phyloP scores from a whole-genome alignment of 2,329 filamentous ascomycete species.

The Apiospora koreana region DNA sequence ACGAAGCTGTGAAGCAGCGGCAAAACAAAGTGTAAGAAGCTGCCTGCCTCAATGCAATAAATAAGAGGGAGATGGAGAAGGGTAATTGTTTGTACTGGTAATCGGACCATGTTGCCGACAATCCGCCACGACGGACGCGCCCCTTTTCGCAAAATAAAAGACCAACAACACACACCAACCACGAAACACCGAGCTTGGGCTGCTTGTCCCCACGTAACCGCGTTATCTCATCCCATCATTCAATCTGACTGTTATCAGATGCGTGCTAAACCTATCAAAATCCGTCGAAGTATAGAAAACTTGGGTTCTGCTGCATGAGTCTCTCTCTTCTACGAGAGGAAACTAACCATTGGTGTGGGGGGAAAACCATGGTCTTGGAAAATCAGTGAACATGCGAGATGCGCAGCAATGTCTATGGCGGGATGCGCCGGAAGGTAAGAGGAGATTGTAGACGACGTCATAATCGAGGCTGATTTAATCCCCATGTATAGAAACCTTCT shows the following conservation, averaged over 20 bases:
- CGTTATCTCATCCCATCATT: slow-evolving; percentile 3
- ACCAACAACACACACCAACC: neutral
- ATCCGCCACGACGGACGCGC: neutral
- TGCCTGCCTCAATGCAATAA: neutral
- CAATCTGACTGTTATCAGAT: neutral
- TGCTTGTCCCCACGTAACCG: neutral
- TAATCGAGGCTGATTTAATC: neutral
- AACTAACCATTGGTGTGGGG: neutral
- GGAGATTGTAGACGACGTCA: neutral
- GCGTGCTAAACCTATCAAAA: slow-evolving; percentile 2
- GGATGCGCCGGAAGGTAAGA: neutral
- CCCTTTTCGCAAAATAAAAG: neutral
- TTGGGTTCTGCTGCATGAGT: neutral
- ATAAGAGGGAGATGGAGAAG: neutral
- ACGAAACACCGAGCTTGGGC: neutral
- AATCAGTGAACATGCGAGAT: neutral
- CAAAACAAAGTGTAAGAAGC: neutral
- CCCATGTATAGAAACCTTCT: slow-evolving; percentile 46
- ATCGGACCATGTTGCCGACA: neutral
- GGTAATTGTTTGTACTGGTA: neutral
- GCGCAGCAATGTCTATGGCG: neutral
- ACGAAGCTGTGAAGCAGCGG: neutral
- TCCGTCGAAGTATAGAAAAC: neutral
- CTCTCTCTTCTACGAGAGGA: neutral
- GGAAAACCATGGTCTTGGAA: neutral